Conservation (phyloP, 2,329 filamentous ascomycete species). For the Pseudonectria foliicola region DNA sequence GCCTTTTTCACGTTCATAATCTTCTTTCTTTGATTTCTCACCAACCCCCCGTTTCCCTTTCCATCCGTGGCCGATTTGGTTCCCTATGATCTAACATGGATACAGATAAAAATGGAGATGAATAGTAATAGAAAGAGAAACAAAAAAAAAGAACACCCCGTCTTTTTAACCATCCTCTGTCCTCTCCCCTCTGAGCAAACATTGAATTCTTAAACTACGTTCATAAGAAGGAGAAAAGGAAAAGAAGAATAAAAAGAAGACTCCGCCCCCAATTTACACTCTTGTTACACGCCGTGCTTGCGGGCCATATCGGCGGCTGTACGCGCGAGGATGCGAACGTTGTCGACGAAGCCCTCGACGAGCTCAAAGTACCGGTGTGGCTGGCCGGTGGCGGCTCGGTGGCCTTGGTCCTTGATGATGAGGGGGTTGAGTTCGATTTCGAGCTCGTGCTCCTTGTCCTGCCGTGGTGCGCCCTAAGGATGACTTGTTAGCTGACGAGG, state of each 20-base stretch:
- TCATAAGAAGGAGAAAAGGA: constrained; percentile 6
- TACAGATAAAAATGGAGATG: neutral
- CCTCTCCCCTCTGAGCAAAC: too few species aligned
- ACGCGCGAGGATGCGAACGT: constrained; percentile 54
- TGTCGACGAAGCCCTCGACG: constrained; percentile 69
- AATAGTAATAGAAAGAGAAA: too few species aligned
- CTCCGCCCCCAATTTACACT: too few species aligned
- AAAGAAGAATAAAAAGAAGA: too few species aligned
- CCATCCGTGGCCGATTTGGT: neutral
- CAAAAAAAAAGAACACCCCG: constrained; percentile 1
- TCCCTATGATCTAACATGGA: too few species aligned
- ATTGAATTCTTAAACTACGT: too few species aligned
- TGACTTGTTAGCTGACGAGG: too few species aligned
- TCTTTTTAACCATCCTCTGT: neutral
- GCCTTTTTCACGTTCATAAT: too few species aligned
- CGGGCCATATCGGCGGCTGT: constrained; percentile 29
- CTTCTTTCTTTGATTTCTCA: too few species aligned
- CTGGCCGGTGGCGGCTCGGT: constrained; percentile 42
- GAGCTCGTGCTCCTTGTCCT: constrained; percentile 68
- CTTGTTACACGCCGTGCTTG: too few species aligned
- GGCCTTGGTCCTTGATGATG: constrained; percentile 59
- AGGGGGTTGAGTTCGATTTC: constrained; percentile 67
- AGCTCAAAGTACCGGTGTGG: constrained; percentile 58
- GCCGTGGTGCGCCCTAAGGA: constrained; percentile 30
- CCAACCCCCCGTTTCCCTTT: neutral